These are phyloP conservation scores for Colletotrichum sp. DNA, from an alignment of 2,329 filamentous ascomycete species.

Conservation along the genomic window DNA sequence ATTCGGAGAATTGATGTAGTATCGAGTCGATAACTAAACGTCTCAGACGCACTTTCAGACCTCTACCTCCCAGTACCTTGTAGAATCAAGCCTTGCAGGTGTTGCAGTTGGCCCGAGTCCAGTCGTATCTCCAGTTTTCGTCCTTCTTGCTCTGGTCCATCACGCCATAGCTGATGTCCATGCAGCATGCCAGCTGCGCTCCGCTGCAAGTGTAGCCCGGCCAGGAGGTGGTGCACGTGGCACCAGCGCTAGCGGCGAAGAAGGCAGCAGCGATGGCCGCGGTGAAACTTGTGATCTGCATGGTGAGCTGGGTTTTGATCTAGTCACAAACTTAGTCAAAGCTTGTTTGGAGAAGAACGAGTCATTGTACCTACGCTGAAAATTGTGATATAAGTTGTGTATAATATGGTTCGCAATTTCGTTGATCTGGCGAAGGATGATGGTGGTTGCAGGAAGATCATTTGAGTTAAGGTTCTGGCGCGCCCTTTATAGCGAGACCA, in stretches of 20 bases:
- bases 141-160: neutral
- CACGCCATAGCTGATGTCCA: neutral
- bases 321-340: neutral
- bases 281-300: neutral
- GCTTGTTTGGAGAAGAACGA: neutral
- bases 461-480: neutral
- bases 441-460: neutral
- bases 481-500: neutral
- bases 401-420: neutral
- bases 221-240: neutral
- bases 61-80: neutral
- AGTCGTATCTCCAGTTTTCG: neutral
- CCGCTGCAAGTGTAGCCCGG: neutral
- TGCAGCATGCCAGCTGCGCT: neutral
- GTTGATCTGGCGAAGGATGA: neutral
- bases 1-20: neutral
- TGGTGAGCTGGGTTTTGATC: neutral
- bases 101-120: neutral
- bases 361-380: neutral
- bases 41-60: neutral
- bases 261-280: neutral
- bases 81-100: neutral
- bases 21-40: neutral
- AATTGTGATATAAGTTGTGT: neutral
- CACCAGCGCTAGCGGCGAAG: neutral